Percentiles rank a stretch among this genome's conserved stretches.
Conservation (phyloP, 305 asterid species). For the Lippia alba region DNA sequence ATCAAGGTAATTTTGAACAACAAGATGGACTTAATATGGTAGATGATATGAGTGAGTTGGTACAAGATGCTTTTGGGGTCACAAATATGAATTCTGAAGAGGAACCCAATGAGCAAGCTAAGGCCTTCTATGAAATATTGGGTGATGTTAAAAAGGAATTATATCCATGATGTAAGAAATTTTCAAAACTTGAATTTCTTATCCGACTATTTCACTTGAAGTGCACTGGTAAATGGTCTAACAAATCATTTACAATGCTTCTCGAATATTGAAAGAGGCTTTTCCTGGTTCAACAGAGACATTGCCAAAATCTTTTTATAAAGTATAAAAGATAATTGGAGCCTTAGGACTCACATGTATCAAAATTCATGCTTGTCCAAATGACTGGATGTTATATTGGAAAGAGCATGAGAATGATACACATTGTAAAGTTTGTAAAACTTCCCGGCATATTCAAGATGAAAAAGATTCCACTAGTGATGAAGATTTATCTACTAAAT, state of each 20-base stretch:
- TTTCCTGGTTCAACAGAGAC: conserved; percentile 1
- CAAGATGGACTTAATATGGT: too few species aligned
- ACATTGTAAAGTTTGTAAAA: not conserved
- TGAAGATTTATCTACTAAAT: not conserved
- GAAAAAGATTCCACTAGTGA: not conserved
- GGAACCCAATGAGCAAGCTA: too few species aligned
- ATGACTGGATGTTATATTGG: conserved; percentile 18
- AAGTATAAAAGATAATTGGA: conserved; percentile 8
- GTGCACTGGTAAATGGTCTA: conserved; percentile 5
- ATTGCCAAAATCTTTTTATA: too few species aligned
- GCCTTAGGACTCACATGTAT: conserved; percentile 2
- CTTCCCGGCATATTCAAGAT: not conserved
- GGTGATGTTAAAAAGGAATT: too few species aligned
- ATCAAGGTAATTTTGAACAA: too few species aligned
- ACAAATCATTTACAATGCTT: conserved; percentile 12
- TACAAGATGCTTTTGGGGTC: too few species aligned
- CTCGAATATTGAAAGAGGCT: conserved; percentile 15
- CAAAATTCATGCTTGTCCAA: conserved; percentile 13
- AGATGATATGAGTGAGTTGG: too few species aligned
- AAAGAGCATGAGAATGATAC: conserved; percentile 5
- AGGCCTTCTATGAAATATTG: too few species aligned
- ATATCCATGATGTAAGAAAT: not conserved
- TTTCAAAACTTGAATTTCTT: not conserved
- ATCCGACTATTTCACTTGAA: not conserved
- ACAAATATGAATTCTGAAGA: too few species aligned